These are phyloP conservation scores for Candida fluviatilis DNA, from an alignment of 805 yeast genomes.

Conservation along the genomic window DNA sequence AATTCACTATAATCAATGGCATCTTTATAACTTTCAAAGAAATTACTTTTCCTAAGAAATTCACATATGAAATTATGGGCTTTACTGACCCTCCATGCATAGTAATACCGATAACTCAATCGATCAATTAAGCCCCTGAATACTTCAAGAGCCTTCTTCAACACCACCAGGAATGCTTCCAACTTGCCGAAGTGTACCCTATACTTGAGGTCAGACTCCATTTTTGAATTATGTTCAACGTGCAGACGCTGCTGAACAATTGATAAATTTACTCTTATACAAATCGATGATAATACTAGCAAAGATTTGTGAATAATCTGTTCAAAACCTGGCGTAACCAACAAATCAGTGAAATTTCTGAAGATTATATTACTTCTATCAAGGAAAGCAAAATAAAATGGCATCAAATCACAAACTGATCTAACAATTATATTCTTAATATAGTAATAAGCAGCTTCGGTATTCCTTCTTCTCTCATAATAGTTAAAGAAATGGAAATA, in stretches of 20 bases:
- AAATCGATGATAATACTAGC: constrained; percentile 21
- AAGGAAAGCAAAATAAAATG: constrained; percentile 28
- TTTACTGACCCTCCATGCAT: constrained; percentile 66
- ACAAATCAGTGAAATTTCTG: constrained; percentile 37
- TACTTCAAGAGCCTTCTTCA: constrained; percentile 9
- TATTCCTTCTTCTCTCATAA: constrained; percentile 29
- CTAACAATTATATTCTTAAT: constrained; percentile 25
- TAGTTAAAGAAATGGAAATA: constrained; percentile 34
- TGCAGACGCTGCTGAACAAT: constrained; percentile 9
- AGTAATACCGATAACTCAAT: constrained; percentile 55
- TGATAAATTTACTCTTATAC: constrained; percentile 17
- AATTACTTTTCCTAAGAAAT: constrained; percentile 25
- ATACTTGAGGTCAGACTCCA: constrained; percentile 6
- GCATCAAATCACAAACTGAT: constrained; percentile 24
- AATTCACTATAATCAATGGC: constrained; percentile 5
- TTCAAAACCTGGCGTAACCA: constrained; percentile 38
- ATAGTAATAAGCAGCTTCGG: constrained; percentile 29
- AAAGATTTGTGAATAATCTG: constrained; percentile 23
- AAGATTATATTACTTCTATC: constrained; percentile 31
- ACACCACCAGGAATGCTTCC: constrained; percentile 7
- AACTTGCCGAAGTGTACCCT: constrained; percentile 8
- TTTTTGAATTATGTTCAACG: constrained; percentile 7
- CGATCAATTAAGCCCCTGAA: constrained; percentile 25
- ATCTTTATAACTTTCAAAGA: constrained; percentile 11
- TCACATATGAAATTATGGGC: constrained; percentile 44